Evolutionary conservation across 164 flowering plant genomes (phyloP).

Genomic region (Vitis vinifera): DNA sequence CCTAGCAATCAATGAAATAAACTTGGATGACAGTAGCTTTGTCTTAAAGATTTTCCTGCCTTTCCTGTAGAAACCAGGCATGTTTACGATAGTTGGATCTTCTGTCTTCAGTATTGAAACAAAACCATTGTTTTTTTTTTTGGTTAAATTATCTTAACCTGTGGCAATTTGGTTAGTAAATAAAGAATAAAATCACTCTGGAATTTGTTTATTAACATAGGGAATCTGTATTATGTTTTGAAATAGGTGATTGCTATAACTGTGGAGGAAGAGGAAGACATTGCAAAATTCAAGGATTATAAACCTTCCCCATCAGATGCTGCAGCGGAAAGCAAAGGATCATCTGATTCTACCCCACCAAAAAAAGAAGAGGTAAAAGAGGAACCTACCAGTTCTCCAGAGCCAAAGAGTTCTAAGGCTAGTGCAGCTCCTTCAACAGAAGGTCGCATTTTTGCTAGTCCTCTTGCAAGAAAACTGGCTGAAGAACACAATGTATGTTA

Average conservation of each 20-base stretch:
- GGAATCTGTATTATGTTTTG: not conserved
- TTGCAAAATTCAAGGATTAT: conserved; percentile 76
- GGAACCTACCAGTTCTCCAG: conserved; percentile 48
- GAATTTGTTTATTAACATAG: not conserved
- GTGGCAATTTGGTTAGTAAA: no score
- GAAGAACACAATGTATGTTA: conserved; percentile 74
- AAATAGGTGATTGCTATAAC: conserved; percentile 85
- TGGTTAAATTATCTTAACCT: no score
- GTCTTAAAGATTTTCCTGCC: no score
- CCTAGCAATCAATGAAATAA: no score
- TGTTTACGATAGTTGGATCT: no score
- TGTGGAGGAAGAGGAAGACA: conserved; percentile 92
- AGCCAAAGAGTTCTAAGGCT: conserved; percentile 46
- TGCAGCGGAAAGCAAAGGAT: conserved; percentile 32
- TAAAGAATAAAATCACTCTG: not conserved
- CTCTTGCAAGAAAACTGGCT: conserved; percentile 88
- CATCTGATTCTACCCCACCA: conserved; percentile 58
- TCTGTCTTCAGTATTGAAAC: no score
- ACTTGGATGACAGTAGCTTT: no score
- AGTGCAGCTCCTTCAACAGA: conserved; percentile 42
- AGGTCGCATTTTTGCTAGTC: conserved; percentile 84
- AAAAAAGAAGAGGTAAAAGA: conserved; percentile 44
- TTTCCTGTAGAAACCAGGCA: no score
- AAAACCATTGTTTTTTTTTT: no score
- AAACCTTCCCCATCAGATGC: conserved; percentile 48